Conservation (phyloP, 164 flowering plant genomes). For the Tetracentron sinense region DNA sequence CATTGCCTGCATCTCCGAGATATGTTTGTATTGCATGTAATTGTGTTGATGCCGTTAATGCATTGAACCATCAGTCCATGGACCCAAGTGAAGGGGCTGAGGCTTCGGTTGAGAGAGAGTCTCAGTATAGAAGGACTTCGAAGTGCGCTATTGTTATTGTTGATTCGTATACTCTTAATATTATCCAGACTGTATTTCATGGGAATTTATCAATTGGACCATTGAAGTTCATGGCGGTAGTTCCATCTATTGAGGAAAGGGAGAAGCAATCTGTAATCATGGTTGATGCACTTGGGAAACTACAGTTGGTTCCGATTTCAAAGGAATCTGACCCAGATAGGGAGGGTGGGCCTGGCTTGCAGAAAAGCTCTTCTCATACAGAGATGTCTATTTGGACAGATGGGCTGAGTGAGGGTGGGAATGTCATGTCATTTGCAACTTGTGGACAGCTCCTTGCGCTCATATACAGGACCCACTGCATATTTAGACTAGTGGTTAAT, state of each 20-base stretch:
- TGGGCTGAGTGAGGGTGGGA: conserved; percentile 29
- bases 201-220: conserved; percentile 67
- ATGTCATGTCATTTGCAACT: conserved; percentile 43
- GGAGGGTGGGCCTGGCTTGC: conserved; percentile 28
- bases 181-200: conserved; percentile 72
- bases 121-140: conserved; percentile 28
- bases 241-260: conserved; percentile 36
- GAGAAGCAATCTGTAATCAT: conserved; percentile 44
- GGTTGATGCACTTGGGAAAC: conserved; percentile 57
- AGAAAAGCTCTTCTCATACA: conserved; percentile 23
- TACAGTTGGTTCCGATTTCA: conserved; percentile 44
- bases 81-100: conserved; percentile 37
- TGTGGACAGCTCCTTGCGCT: conserved; percentile 55
- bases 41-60: conserved; percentile 31
- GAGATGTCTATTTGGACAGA: conserved; percentile 29
- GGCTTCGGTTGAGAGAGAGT: conserved; percentile 30
- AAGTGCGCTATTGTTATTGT: conserved; percentile 72
- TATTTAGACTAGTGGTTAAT: conserved; percentile 45
- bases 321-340: conserved; percentile 36
- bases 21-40: conserved; percentile 74
- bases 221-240: conserved; percentile 58
- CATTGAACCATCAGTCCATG: conserved; percentile 23
- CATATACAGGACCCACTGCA: conserved; percentile 47
- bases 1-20: conserved; percentile 61
- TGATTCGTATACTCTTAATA: conserved; percentile 72